Evolutionary conservation across 2,329 filamentous ascomycete genomes (phyloP).

Genomic region (Cladosporium sp.): DNA sequence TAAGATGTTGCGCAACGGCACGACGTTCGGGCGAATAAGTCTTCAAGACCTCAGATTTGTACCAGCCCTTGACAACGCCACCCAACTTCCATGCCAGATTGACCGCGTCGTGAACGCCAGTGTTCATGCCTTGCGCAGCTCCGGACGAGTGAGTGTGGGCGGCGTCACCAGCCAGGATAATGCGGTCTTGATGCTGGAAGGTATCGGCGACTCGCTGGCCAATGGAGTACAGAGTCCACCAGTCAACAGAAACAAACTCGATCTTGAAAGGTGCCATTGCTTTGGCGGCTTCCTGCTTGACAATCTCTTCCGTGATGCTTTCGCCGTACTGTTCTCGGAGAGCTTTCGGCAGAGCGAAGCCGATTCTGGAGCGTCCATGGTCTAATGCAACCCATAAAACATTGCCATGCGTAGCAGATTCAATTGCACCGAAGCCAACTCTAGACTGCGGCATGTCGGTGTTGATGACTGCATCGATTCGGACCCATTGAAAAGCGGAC

Average conservation of each 20-base stretch:
- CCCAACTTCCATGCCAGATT: slow-evolving; percentile 27
- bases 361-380: slow-evolving; percentile 56
- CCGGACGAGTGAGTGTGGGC: slow-evolving; percentile 58
- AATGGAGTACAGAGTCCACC: slow-evolving; percentile 49
- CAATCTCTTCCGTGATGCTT: slow-evolving; percentile 40
- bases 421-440: slow-evolving; percentile 51
- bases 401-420: slow-evolving; percentile 56
- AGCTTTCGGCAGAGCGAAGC: slow-evolving; percentile 54
- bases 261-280: slow-evolving; percentile 45
- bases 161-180: slow-evolving; percentile 44
- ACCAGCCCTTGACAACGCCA: slow-evolving; percentile 20
- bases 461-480: slow-evolving; percentile 54
- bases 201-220: slow-evolving; percentile 44
- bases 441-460: slow-evolving; percentile 52
- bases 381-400: slow-evolving; percentile 59
- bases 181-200: background rate
- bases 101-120: slow-evolving; percentile 22
- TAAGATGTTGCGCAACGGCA: slow-evolving; percentile 38
- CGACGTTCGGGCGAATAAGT: slow-evolving; percentile 24
- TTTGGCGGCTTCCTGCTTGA: slow-evolving; percentile 43
- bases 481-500: slow-evolving; percentile 56
- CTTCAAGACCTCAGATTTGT: slow-evolving; percentile 8
- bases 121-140: slow-evolving; percentile 52
- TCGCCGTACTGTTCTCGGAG: slow-evolving; percentile 40
- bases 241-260: slow-evolving; percentile 45